Base-by-base conservation (phyloP, 2,329 filamentous ascomycete species). In the Emergomyces africanus region DNA sequence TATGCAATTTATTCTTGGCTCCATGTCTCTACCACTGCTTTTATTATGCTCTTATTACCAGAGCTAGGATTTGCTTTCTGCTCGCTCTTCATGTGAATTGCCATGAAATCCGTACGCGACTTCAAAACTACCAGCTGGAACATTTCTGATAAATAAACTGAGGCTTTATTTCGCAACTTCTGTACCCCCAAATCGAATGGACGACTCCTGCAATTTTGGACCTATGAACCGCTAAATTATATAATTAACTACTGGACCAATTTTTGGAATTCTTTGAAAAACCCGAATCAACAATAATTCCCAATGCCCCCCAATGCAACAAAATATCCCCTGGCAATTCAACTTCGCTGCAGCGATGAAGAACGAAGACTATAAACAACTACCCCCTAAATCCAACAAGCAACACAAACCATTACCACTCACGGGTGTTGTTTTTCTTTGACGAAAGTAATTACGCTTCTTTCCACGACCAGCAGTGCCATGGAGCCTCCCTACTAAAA, bases 1-100 rank as follows among this genome's bases (percentile, higher is more conserved):
- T 54, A 54, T 54, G n/a, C 50, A 54, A 37, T 25, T 39, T 54
- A 54, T 54, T 25, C n/a, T 54, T 54, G 50, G n/a, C 15, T 35
- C 15, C 20, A 51, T 25, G 18, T 15, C 10, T 30, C 9, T 44
- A 18, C 23, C n/a, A 8, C 39, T 55, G 8, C 25, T 54, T 41
- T 35, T 44, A 33, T 44, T 55, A 14, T 46, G 15, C 23, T 44
- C 54, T 42, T 55, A 30, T 42, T 25, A 23, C 44, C 23, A 25
- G 37, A 44, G 20, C 30, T 55, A 55, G 18, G 33, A 33, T 55
- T 44, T 44, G 8, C 6, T 44, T 28, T 55, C 25, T 55, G n/a
- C 25, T 23, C 37, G 23, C 30, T 42, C 18, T 42, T 42, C 18
- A 55, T 55, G 54, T 44, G 33, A 54, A 54, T 33, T 54, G 50